Evolutionary conservation across 2,329 filamentous ascomycete species (phyloP).

Genomic region (Harringtonia lauricola): DNA sequence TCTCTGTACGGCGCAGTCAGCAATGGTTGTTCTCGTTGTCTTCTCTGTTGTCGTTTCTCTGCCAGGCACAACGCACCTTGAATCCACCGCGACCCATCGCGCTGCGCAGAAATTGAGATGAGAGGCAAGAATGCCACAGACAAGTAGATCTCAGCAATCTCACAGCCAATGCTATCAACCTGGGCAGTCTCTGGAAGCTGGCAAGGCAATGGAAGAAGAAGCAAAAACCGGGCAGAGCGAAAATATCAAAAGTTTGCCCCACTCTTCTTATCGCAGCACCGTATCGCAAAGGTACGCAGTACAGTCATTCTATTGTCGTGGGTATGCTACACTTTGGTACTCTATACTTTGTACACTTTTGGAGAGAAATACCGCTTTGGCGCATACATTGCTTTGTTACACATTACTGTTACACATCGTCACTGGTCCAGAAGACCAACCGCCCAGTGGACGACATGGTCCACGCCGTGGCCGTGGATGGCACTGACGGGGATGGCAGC

Average conservation of each 20-base stretch:
- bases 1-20: constrained; percentile 9
- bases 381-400: constrained; percentile 3
- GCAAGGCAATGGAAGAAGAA: background rate
- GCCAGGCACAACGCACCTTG: constrained; percentile 5
- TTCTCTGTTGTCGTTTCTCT: background rate
- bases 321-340: too few relatives aligned
- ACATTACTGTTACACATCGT: background rate
- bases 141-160: background rate
- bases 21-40: background rate
- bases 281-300: constrained; percentile 1
- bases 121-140: background rate
- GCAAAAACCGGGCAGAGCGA: background rate
- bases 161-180: background rate
- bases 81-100: constrained; percentile 12
- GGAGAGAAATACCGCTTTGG: background rate
- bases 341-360: too few relatives aligned
- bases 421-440: constrained; percentile 50
- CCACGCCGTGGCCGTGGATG: constrained; percentile 74
- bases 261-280: background rate
- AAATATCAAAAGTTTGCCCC: background rate
- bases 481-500: constrained; percentile 78
- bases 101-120: background rate
- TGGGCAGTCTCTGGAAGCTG: background rate
- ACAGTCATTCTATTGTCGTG: too few relatives aligned
- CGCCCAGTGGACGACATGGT: constrained; percentile 61